A percentile compares a stretch with the other conserved stretches of the same genome.
phyloP scores from a whole-genome alignment of 805 yeast species.

The Candida ipomoeae region DNA sequence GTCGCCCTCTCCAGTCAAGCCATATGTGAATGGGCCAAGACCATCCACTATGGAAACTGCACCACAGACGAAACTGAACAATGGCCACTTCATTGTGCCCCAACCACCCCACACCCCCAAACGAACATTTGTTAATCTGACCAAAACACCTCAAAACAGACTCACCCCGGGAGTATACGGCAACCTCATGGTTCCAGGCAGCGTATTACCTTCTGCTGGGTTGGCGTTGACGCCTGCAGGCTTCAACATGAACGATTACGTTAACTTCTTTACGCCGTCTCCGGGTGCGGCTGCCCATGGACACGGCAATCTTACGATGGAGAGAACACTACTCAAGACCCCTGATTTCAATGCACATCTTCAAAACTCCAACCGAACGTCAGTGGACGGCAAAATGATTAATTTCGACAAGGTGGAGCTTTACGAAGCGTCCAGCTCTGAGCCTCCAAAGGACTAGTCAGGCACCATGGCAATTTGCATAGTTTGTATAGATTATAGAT shows the following conservation, averaged over 20 bases:
- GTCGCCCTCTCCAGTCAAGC: constrained; percentile 67
- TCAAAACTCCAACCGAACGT: constrained; percentile 10
- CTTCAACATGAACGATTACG: constrained; percentile 79
- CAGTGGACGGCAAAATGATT: constrained; percentile 41
- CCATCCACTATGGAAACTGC: not conserved
- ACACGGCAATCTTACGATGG: constrained; percentile 6
- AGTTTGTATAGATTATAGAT: not conserved
- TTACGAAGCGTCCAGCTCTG: constrained; percentile 12
- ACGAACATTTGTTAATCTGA: constrained; percentile 23
- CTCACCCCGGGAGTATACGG: constrained; percentile 37
- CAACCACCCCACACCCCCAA: constrained; percentile 44
- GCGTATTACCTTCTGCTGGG: constrained; percentile 38
- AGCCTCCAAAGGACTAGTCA: constrained; percentile 14
- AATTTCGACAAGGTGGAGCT: constrained; percentile 40
- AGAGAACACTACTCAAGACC: constrained; percentile 29
- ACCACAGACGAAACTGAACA: not conserved
- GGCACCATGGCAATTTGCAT: constrained; percentile 4
- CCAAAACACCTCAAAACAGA: constrained; percentile 39
- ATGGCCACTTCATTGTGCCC: constrained; percentile 32
- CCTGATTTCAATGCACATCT: constrained; percentile 38
- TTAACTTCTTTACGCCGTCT: constrained; percentile 73
- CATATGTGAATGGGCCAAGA: constrained; percentile 31
- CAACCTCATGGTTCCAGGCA: constrained; percentile 22
- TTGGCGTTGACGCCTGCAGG: constrained; percentile 55
- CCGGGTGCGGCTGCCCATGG: constrained; percentile 51